Percentiles rank a stretch among this genome's conserved stretches.
These are phyloP conservation scores for Peniophora sp. DNA, from an alignment of 1,284 basidiomycete genomes.

Conservation along the genomic window DNA sequence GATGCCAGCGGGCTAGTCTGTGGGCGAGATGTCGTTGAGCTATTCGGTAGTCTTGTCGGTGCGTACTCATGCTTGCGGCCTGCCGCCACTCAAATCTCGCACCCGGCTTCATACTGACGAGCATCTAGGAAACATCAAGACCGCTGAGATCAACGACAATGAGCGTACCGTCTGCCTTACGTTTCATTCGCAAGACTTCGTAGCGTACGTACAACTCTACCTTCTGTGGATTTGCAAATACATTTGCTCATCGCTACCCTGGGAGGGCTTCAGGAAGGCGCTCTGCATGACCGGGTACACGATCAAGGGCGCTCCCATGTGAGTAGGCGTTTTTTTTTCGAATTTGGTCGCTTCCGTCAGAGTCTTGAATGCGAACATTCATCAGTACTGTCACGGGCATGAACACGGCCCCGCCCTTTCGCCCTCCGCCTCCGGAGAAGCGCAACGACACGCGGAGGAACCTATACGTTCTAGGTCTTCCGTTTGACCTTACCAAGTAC, in stretches of 20 bases:
- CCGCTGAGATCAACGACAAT: slow-evolving; percentile 39
- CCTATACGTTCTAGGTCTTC: slow-evolving; percentile 71
- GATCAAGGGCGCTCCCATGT: slow-evolving; percentile 50
- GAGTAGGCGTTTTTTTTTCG: slow-evolving; percentile 14
- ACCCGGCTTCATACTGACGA: slow-evolving; percentile 2
- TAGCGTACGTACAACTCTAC: slow-evolving; percentile 26
- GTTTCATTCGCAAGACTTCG: slow-evolving; percentile 40
- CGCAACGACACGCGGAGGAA: slow-evolving; percentile 57
- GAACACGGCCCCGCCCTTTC: slow-evolving; percentile 12
- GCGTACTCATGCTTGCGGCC: no score
- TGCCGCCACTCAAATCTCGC: no score
- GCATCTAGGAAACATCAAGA: slow-evolving; percentile 6
- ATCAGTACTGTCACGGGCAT: slow-evolving; percentile 26
- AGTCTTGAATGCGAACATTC: slow-evolving; percentile 10
- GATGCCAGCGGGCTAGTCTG: slow-evolving; percentile 23
- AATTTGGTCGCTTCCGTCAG: background rate
- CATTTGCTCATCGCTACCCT: slow-evolving; percentile 1
- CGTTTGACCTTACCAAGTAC: slow-evolving; percentile 70
- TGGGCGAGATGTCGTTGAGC: slow-evolving; percentile 41
- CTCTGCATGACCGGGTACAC: slow-evolving; percentile 60
- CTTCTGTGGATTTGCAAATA: slow-evolving; percentile 2
- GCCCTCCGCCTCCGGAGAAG: slow-evolving; percentile 15
- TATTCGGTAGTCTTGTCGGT: slow-evolving; percentile 55
- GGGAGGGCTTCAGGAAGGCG: slow-evolving; percentile 46
- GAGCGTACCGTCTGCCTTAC: slow-evolving; percentile 40